Percentiles rank a stretch among this genome's conserved stretches.
Evolutionary conservation across 352 stramenopile genomes (phyloP).

Genomic region (Phytophthora macrochlamydospora): DNA sequence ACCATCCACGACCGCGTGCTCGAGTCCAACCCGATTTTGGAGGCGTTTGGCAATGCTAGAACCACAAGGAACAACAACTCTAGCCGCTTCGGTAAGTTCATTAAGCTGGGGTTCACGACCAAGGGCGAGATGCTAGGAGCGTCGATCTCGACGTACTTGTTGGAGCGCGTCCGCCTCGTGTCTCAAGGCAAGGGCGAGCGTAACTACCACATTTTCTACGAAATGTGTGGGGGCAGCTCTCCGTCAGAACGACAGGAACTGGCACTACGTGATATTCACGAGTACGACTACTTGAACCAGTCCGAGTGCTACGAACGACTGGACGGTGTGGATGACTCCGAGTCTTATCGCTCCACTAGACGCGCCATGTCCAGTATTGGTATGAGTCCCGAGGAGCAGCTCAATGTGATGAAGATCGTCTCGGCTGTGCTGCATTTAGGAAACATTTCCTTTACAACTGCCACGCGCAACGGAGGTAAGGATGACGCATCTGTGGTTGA

Average conservation of each 20-base stretch:
- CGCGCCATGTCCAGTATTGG: conserved; percentile 86
- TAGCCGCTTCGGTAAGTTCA: conserved; percentile 97
- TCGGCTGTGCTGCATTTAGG: conserved; percentile 88
- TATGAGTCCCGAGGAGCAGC: conserved; percentile 76
- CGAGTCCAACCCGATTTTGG: conserved; percentile 95
- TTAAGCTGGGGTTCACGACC: conserved; percentile 91
- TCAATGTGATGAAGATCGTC: conserved; percentile 83
- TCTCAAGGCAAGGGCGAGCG: conserved; percentile 93
- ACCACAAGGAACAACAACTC: conserved; percentile 98
- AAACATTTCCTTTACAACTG: conserved; percentile 79
- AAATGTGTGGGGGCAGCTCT: conserved; percentile 88
- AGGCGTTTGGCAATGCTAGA: conserved; percentile 95
- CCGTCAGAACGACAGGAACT: conserved; percentile 56
- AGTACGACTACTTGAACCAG: conserved; percentile 89
- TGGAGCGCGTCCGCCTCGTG: conserved; percentile 96
- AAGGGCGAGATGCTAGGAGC: conserved; percentile 82
- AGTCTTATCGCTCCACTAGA: conserved; percentile 76
- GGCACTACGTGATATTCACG: conserved; percentile 44
- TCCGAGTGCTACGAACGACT: conserved; percentile 74
- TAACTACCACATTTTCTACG: conserved; percentile 99
- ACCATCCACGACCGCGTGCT: conserved; percentile 89
- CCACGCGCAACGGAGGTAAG: conserved; percentile 49
- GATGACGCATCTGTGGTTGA: conserved; percentile 72
- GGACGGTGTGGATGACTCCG: conserved; percentile 79
- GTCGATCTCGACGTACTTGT: conserved; percentile 92